phyloP scores from a whole-genome alignment of 345 rosid genomes.

The Pugionium dolabratum region DNA sequence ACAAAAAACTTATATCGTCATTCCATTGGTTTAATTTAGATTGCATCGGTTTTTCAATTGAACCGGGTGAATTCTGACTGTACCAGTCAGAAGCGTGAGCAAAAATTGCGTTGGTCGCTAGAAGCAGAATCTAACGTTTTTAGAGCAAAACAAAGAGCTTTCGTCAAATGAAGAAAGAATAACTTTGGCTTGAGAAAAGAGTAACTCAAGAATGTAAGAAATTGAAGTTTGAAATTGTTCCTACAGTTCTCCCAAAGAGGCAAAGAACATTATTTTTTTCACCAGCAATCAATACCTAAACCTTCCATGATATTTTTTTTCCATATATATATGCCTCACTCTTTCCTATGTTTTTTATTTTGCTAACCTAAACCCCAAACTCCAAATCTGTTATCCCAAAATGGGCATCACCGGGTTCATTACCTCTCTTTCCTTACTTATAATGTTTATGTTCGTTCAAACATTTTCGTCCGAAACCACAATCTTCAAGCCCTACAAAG shows the following conservation, averaged over 20 bases:
- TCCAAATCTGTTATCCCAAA: constrained; percentile 2
- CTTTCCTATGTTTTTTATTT: constrained; percentile 7
- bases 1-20: background rate
- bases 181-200: constrained; percentile 42
- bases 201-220: constrained; percentile 44
- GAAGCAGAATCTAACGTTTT: constrained; percentile 34
- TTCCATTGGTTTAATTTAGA: constrained; percentile 8
- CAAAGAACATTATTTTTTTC: constrained; percentile 48
- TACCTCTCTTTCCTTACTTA: constrained; percentile 43
- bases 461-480: constrained; percentile 41
- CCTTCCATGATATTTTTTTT: constrained; percentile 12
- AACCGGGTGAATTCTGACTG: constrained; percentile 3
- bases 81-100: background rate
- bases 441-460: constrained; percentile 33
- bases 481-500: constrained; percentile 35
- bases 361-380: constrained; percentile 25
- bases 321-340: constrained; percentile 3
- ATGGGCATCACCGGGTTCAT: constrained; percentile 49
- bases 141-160: constrained; percentile 23
- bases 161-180: constrained; percentile 51
- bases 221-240: constrained; percentile 34
- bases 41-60: background rate
- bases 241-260: constrained; percentile 39
- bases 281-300: constrained; percentile 50
- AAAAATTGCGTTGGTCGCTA: background rate